Conservation (phyloP, 345 rosid genomes). For the Geranium brycei region DNA sequence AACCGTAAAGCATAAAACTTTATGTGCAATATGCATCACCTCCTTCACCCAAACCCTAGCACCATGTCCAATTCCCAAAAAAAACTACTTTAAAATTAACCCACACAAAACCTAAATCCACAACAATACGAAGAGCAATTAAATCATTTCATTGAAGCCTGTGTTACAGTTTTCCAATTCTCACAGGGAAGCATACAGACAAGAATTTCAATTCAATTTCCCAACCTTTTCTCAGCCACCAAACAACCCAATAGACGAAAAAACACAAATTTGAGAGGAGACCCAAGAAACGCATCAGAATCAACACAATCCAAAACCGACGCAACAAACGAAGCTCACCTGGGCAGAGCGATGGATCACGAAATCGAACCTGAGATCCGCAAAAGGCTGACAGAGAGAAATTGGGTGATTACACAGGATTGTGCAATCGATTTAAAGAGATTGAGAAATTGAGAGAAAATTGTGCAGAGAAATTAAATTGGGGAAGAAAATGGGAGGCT, state of each 20-base stretch:
- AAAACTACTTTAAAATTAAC: too few relatives aligned
- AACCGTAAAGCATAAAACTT: constrained; percentile 8
- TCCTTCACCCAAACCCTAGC: constrained; percentile 7
- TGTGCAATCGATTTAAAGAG: neutral
- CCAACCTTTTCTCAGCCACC: neutral
- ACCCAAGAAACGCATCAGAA: too few relatives aligned
- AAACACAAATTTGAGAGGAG: neutral
- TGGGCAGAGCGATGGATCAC: neutral
- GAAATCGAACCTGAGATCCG: neutral
- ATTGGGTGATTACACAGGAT: neutral
- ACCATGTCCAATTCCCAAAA: neutral
- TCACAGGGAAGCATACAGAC: neutral
- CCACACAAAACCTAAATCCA: neutral
- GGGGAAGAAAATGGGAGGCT: neutral
- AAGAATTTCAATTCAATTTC: neutral
- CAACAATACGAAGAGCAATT: too few relatives aligned
- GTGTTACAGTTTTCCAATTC: neutral
- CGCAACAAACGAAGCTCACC: neutral
- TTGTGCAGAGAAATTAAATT: neutral
- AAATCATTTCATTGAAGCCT: neutral
- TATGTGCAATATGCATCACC: neutral
- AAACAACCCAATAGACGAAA: neutral
- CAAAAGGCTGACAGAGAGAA: neutral
- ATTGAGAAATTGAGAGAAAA: too few relatives aligned
- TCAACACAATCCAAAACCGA: too few relatives aligned